phyloP scores from a whole-genome alignment of 2,329 filamentous ascomycete species.

The Ceratocystis colombiana region DNA sequence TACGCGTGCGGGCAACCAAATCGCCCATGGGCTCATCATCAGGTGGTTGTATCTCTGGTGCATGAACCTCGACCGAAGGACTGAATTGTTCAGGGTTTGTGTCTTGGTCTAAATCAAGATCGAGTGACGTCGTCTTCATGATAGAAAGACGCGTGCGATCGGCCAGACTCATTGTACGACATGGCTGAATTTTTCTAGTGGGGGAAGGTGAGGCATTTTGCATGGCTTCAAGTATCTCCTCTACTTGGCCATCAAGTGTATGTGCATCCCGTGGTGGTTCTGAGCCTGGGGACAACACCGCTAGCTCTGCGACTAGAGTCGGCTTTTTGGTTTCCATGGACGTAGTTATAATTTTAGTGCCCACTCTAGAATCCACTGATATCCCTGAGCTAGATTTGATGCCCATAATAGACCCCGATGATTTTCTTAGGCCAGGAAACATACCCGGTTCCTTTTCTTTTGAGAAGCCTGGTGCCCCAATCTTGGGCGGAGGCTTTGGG shows the following conservation, averaged over 20 bases:
- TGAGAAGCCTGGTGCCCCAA: neutral
- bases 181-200: slow-evolving; percentile 39
- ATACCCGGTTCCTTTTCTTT: neutral
- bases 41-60: slow-evolving; percentile 23
- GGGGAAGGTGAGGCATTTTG: slow-evolving; percentile 49
- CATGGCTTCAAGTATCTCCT: slow-evolving; percentile 48
- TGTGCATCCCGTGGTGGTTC: slow-evolving; percentile 28
- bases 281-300: neutral
- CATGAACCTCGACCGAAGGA: slow-evolving; percentile 26
- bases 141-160: slow-evolving; percentile 78
- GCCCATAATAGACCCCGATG: neutral
- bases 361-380: no score
- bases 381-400: neutral
- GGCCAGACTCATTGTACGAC: slow-evolving; percentile 53
- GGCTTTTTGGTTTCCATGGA: neutral
- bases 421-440: slow-evolving; percentile 3
- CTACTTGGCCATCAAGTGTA: slow-evolving; percentile 43
- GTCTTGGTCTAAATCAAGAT: slow-evolving; percentile 30
- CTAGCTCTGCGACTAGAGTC: neutral
- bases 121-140: slow-evolving; percentile 44
- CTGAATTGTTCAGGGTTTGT: slow-evolving; percentile 28
- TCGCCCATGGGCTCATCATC: slow-evolving; percentile 36
- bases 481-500: slow-evolving; percentile 19
- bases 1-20: slow-evolving; percentile 47
- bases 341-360: neutral